A percentile compares a stretch with the other conserved stretches of the same genome.
These are phyloP conservation scores for Pelagomonas calceolata DNA, from an alignment of 108 stramenopile genomes.

Conservation along the genomic window DNA sequence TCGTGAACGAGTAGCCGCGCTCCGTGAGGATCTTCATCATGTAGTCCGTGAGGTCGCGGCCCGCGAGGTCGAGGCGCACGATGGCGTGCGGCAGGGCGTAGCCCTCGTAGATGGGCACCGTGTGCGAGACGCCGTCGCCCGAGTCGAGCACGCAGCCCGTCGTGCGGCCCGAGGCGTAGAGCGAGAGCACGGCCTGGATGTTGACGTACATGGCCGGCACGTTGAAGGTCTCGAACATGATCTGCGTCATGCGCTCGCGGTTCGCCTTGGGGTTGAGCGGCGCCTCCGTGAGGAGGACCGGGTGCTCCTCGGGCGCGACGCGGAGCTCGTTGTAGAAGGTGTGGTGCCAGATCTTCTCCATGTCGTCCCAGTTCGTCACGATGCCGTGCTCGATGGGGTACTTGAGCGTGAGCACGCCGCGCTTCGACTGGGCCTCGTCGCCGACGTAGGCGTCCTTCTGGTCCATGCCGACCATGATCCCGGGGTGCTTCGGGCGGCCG, in stretches of 20 bases:
- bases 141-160: constrained; percentile 52
- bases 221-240: constrained; percentile 99
- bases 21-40: constrained; percentile 55
- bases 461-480: constrained; percentile 90
- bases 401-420: constrained; percentile 95
- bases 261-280: constrained; percentile 99
- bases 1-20: constrained; percentile 51
- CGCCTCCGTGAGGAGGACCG: constrained; percentile 96
- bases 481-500: constrained; percentile 54
- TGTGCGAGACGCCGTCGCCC: constrained; percentile 52
- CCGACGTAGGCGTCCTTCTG: constrained; percentile 99
- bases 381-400: constrained; percentile 99
- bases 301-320: constrained; percentile 96
- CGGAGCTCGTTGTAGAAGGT: constrained; percentile 98
- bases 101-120: constrained; percentile 50
- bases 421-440: constrained; percentile 94
- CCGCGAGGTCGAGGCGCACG: constrained; percentile 45
- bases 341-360: constrained; percentile 99
- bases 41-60: constrained; percentile 54
- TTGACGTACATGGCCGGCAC: constrained; percentile 99
- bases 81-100: constrained; percentile 52
- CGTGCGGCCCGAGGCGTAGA: constrained; percentile 52
- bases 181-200: constrained; percentile 88
- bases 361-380: constrained; percentile 97
- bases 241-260: constrained; percentile 98